Evolutionary conservation across 371 early-diverging fungal genomes (phyloP), one percentile per base, ranked within the genome.

Genomic region (Blakeslea trispora): DNA sequence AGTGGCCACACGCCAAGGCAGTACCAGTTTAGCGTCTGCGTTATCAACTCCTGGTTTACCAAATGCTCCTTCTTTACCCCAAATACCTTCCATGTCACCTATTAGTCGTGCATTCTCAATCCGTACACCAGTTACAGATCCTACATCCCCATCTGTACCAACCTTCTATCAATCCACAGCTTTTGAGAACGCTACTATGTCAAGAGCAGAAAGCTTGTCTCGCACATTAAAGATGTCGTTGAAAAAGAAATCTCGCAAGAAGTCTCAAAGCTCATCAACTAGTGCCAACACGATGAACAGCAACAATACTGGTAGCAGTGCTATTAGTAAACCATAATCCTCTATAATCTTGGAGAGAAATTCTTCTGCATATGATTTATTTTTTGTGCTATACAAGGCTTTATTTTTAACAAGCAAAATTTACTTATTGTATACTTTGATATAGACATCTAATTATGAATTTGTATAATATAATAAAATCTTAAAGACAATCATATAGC

Each of bases 141-240:
- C 59, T 24, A 45, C 40, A 19, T 19, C 43, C 11, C 39, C 39
- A 7, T 8, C 31, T 28, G 21, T 39, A 14, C 23, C 49, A 8
- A 21, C 50, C 11, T 41, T 53, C 14, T 47, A 24, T 42, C 59
- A 31, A 37, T 59, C 18, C 6, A 24, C 61, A 14, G 50, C 71
- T 10, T 59, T 63, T 41, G 72, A 65, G 44, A 56, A 59, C 14
- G 61, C 66, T 13, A 54, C 66, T 9, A 57, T 66, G 44, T 77
- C 77, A 3, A 53, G 74, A 42, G 74, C 77, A 40, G 77, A 77
- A 54, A 77, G 72, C 41, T 45, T 77, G 23, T 77, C 77, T 5
- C 69, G 77, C 22, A 68, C 70, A 6, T 47, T 77, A n/a, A 77
- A 77, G 56, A 71, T 77, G 64, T 68, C 74, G 13, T 57, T 77